phyloP scores from a whole-genome alignment of 495 filamentous ascomycete genomes.

The Pyronema domesticum region DNA sequence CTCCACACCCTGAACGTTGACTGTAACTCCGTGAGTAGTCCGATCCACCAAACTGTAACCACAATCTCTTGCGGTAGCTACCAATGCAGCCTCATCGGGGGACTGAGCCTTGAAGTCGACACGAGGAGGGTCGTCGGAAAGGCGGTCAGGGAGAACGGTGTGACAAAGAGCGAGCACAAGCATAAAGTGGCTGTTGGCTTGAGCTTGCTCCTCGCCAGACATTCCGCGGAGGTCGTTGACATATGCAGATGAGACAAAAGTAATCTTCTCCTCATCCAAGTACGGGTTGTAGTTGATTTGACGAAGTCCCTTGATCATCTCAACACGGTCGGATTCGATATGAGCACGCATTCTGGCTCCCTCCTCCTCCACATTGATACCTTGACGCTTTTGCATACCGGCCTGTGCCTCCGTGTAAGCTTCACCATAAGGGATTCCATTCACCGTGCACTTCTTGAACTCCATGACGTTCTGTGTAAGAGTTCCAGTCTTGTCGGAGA shows the following conservation, averaged over 20 bases:
- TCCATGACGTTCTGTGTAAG: slow-evolving; percentile 99
- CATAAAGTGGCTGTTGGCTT: slow-evolving; percentile 80
- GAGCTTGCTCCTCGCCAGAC: slow-evolving; percentile 56
- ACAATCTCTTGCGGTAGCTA: slow-evolving; percentile 84
- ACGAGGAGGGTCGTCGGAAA: slow-evolving; percentile 70
- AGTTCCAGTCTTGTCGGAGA: slow-evolving; percentile 98
- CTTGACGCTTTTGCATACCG: slow-evolving; percentile 82
- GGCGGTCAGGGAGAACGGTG: slow-evolving; percentile 80
- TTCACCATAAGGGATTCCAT: slow-evolving; percentile 86
- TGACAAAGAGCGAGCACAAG: slow-evolving; percentile 86
- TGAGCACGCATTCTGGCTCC: slow-evolving; percentile 51
- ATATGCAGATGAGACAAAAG: slow-evolving; percentile 81
- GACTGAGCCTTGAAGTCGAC: slow-evolving; percentile 96
- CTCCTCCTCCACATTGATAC: slow-evolving; percentile 69
- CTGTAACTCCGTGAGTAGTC: slow-evolving; percentile 52
- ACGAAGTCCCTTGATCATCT: slow-evolving; percentile 54
- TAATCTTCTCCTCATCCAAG: slow-evolving; percentile 70
- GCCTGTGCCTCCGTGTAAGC: slow-evolving; percentile 93
- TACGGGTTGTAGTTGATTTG: slow-evolving; percentile 79
- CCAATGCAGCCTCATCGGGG: slow-evolving; percentile 89
- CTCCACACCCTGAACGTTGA: slow-evolving; percentile 79
- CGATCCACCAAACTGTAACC: slow-evolving; percentile 89
- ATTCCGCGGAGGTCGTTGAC: slow-evolving; percentile 61
- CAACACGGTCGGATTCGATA: slow-evolving; percentile 57
- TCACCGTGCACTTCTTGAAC: slow-evolving; percentile 94